phyloP scores from a whole-genome alignment of 768 basidiomycete genomes.

The Amanita thiersii region DNA sequence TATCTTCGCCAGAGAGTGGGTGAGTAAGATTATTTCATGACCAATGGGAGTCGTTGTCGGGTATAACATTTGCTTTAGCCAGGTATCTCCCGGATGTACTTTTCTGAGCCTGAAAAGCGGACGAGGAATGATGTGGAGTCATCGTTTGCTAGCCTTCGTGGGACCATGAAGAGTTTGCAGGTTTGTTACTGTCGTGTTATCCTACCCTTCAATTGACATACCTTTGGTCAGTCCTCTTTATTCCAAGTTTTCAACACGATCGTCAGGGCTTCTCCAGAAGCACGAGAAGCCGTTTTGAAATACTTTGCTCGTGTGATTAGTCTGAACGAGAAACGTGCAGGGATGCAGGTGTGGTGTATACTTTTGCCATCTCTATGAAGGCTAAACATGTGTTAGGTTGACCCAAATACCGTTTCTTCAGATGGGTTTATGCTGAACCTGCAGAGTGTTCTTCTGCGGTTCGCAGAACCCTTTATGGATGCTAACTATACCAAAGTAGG shows the following conservation, averaged over 20 bases:
- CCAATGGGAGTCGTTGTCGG: background rate
- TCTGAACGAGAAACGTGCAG: conserved; percentile 79
- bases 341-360: conserved; percentile 61
- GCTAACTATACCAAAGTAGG: conserved; percentile 77
- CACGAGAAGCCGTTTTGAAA: conserved; percentile 74
- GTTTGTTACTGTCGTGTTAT: conserved; percentile 24
- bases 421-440: conserved; percentile 93
- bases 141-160: conserved; percentile 78
- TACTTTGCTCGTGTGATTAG: conserved; percentile 72
- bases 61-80: conserved; percentile 40
- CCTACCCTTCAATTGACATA: background rate
- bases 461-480: conserved; percentile 95
- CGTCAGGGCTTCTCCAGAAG: conserved; percentile 72
- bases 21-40: conserved; percentile 25
- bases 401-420: conserved; percentile 75
- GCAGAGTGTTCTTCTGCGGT: conserved; percentile 71
- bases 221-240: conserved; percentile 38
- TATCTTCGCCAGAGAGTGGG: conserved; percentile 87
- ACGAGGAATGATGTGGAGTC: conserved; percentile 70
- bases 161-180: conserved; percentile 80
- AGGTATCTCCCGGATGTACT: conserved; percentile 67
- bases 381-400: conserved; percentile 43
- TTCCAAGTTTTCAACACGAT: conserved; percentile 86
- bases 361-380: background rate
- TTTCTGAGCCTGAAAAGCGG: conserved; percentile 77